Base-by-base conservation (phyloP, 1,284 basidiomycete genomes). In the Trametes pubescens region DNA sequence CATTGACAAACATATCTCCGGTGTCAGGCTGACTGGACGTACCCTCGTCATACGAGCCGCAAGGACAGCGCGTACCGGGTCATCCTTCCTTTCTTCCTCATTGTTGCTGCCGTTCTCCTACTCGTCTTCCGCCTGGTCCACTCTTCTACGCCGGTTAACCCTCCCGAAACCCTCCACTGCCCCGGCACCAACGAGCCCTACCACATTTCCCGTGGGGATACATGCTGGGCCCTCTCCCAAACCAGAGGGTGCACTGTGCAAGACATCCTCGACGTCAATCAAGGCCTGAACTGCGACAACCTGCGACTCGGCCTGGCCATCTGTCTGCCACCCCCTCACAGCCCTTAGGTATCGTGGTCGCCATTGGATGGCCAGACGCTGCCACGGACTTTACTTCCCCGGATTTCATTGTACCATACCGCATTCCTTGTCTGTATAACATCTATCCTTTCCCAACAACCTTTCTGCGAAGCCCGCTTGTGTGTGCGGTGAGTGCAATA, bases 21-120 rank as follows among this genome's bases (percentile, higher is more conserved):
- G 14, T n/a, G n/a, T n/a, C 46, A 54, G 63, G 26, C 38, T n/a
- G 54, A 65, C 11, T 32, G 44, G 48, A 14, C 52, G 16, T 57
- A 46, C 24, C 35, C 64, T 16, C 46, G 65, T 10, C 62, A 58
- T 32, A 66, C 58, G 56, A 38, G 48, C 71, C 63, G 67, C 46
- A 62, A 60, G 73, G 73, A 68, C 66, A 77, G 54, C 61, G 79
- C 87, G 11, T 91, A 91, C 72, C 83, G 86, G 38, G 83, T 87
- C 2, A 79, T 92, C 5, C 87, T 91, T 70, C 90, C 90, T 16
- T 92, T 91, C 80, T 86, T 91, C 78, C 84, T 92, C 65, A 83
- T 91, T 49, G 80, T 92, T 59, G 83, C 83, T 18, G 88, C 88
- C 61, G 69, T 86, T 44, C 82, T 92, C 35, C 81, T 92, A 6